Conservation (phyloP, 352 stramenopile genomes). For the Plasmopara muralis region DNA sequence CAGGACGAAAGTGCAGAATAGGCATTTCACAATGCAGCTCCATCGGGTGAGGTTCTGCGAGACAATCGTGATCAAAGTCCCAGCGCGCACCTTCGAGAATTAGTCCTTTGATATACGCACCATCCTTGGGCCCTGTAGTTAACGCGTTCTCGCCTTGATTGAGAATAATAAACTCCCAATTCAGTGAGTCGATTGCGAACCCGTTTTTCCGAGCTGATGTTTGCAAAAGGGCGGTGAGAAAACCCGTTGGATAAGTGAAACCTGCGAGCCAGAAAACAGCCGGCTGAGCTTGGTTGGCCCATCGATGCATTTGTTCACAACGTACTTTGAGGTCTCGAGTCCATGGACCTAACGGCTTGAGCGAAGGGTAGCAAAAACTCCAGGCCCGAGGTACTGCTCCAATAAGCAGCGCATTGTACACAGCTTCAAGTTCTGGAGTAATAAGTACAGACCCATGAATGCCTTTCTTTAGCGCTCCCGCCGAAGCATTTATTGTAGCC, state of each 20-base stretch:
- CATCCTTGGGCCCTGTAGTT: conserved; percentile 77
- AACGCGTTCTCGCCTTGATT: conserved; percentile 85
- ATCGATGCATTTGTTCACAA: conserved; percentile 88
- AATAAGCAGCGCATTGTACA: conserved; percentile 88
- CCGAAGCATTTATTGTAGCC: conserved; percentile 60
- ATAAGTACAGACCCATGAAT: conserved; percentile 94
- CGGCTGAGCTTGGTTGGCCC: conserved; percentile 80
- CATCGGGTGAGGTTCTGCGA: conserved; percentile 89
- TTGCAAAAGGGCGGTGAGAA: conserved; percentile 94
- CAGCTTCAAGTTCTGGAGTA: conserved; percentile 90
- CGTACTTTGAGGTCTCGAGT: conserved; percentile 87
- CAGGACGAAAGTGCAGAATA: conserved; percentile 93
- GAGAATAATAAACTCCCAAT: conserved; percentile 93
- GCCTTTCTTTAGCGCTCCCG: conserved; percentile 85
- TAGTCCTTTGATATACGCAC: conserved; percentile 88
- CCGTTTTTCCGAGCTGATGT: conserved; percentile 92
- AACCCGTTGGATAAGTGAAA: conserved; percentile 95
- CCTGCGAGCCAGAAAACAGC: conserved; percentile 92
- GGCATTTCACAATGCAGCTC: conserved; percentile 88
- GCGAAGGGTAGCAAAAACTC: conserved; percentile 91
- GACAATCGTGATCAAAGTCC: conserved; percentile 87
- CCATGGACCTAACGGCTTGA: conserved; percentile 92
- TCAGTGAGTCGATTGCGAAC: conserved; percentile 92
- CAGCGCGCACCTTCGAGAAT: conserved; percentile 90
- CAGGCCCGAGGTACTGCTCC: conserved; percentile 86